These are phyloP conservation scores for Phycomyces blakesleeanus DNA, from an alignment of 192 early-diverging fungal genomes.

Conservation along the genomic window DNA sequence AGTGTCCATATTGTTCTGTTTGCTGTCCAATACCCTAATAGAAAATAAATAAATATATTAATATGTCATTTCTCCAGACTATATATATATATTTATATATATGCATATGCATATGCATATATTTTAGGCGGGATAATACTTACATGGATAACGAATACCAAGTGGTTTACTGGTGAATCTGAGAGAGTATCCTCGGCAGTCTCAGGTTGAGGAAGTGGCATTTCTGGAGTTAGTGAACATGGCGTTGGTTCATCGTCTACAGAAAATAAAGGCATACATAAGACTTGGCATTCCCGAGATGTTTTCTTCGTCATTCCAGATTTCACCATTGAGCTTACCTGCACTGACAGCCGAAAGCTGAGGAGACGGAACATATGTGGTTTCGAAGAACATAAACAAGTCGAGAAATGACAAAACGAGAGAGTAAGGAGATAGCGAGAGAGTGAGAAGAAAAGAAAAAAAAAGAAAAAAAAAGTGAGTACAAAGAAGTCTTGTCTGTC, in stretches of 20 bases:
- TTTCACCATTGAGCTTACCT: constrained; percentile 2
- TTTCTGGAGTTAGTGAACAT: not conserved
- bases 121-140: not conserved
- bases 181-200: constrained; percentile 6
- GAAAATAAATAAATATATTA: constrained; percentile 1
- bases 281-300: not conserved
- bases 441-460: too few relatives aligned
- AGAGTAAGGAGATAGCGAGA: too few relatives aligned
- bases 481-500: too few relatives aligned
- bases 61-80: not conserved
- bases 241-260: constrained; percentile 6
- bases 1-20: constrained; percentile 42
- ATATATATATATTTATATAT: not conserved
- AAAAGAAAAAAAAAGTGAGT: too few relatives aligned
- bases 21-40: constrained; percentile 38
- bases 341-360: constrained; percentile 6
- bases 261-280: not conserved
- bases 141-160: constrained; percentile 41
- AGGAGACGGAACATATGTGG: constrained; percentile 31
- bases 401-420: not conserved
- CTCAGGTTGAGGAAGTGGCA: not conserved
- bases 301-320: too few relatives aligned
- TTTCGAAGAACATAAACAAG: constrained; percentile 30
- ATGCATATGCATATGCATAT: not conserved
- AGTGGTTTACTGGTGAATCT: constrained; percentile 29